A percentile compares a stretch with the other conserved stretches of the same genome.
Conservation (phyloP, 768 basidiomycete genomes). For the Chiua virens region DNA sequence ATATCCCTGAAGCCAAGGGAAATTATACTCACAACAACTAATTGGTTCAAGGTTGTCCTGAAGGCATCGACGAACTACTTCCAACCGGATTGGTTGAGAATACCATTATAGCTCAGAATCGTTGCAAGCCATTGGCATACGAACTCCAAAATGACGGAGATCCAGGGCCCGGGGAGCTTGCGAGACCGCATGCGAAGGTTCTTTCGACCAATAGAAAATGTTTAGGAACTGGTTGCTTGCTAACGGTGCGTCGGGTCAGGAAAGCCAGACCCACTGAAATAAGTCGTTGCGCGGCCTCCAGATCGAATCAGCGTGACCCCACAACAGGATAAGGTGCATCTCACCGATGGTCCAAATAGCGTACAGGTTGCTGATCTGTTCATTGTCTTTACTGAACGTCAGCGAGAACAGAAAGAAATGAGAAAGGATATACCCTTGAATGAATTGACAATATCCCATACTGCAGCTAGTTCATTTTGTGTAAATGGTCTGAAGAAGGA, state of each 20-base stretch:
- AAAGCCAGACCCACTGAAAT: constrained; percentile 7
- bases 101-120: constrained; percentile 10
- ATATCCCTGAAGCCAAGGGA: background rate
- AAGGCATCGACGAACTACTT: constrained; percentile 9
- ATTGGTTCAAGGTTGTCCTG: constrained; percentile 8
- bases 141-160: background rate
- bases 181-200: constrained; percentile 9
- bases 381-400: background rate
- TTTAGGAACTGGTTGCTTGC: constrained; percentile 17
- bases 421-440: constrained; percentile 3
- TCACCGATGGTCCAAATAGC: constrained; percentile 15
- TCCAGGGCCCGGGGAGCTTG: constrained; percentile 3
- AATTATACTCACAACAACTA: constrained; percentile 7
- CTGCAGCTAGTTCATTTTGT: constrained; percentile 11
- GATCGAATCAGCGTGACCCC: background rate
- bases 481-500: constrained; percentile 16
- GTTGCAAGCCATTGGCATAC: constrained; percentile 12
- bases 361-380: background rate
- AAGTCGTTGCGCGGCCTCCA: constrained; percentile 9
- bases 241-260: background rate
- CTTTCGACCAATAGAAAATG: constrained; percentile 10
- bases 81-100: constrained; percentile 10
- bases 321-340: background rate
- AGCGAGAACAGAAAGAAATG: background rate
- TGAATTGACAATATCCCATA: constrained; percentile 14